Percentiles rank a stretch among this genome's conserved stretches.
Conservation (phyloP, 2,329 filamentous ascomycete species). For the Alternaria viburni region DNA sequence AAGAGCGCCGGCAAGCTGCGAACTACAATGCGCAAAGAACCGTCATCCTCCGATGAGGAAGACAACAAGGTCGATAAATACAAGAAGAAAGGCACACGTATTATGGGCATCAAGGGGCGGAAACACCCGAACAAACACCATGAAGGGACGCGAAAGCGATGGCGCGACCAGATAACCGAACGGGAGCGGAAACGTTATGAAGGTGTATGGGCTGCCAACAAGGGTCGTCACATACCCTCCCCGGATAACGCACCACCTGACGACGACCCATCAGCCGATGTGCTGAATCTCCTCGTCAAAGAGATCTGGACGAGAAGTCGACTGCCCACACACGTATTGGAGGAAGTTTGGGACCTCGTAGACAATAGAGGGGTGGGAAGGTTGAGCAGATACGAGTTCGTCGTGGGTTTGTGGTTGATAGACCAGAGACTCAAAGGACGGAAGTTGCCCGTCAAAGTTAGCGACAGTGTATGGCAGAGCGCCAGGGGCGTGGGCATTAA, state of each 20-base stretch:
- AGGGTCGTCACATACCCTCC: constrained; percentile 57
- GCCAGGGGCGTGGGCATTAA: constrained; percentile 57
- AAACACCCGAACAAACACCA: constrained; percentile 75
- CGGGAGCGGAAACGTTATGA: constrained; percentile 81
- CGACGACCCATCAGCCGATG: constrained; percentile 55
- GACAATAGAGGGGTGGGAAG: constrained; percentile 63
- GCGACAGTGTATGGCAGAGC: constrained; percentile 78
- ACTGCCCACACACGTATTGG: constrained; percentile 70
- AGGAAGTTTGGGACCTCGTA: constrained; percentile 79
- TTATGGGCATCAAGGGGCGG: constrained; percentile 50
- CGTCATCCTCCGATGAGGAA: constrained; percentile 52
- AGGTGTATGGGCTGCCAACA: constrained; percentile 83
- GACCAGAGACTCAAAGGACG: constrained; percentile 80
- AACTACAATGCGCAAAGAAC: constrained; percentile 68
- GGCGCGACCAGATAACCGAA: constrained; percentile 76
- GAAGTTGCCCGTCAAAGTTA: constrained; percentile 75
- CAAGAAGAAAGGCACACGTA: constrained; percentile 63
- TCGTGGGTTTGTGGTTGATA: constrained; percentile 82
- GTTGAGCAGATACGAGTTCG: constrained; percentile 73
- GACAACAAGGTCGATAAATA: constrained; percentile 62
- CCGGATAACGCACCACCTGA: constrained; percentile 11
- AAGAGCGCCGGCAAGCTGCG: constrained; percentile 62
- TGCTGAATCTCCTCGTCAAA: constrained; percentile 71
- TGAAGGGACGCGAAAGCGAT: constrained; percentile 75
- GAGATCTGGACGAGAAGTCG: constrained; percentile 79